Percentiles rank a stretch among this genome's conserved stretches.
phyloP scores from a whole-genome alignment of 148 eudicot genomes.

The Arbutus unedo region DNA sequence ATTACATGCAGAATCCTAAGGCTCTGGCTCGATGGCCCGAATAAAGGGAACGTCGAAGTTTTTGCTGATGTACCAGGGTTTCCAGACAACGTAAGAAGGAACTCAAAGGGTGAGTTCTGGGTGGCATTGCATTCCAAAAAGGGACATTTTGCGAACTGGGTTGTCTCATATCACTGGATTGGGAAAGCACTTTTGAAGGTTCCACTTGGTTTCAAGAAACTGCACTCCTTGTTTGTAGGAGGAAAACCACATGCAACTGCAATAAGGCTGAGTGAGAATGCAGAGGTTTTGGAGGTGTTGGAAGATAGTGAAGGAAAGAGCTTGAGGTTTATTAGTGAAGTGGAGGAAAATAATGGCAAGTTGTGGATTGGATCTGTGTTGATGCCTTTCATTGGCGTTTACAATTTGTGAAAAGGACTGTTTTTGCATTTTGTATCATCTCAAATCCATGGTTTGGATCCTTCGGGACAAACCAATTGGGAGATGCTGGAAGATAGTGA shows the following conservation, averaged over 20 bases:
- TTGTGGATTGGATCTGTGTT: constrained; percentile 73
- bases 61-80: constrained; percentile 63
- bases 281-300: constrained; percentile 43
- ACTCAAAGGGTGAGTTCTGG: constrained; percentile 65
- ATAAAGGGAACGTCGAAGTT: constrained; percentile 48
- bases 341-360: constrained; percentile 67
- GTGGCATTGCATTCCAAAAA: constrained; percentile 69
- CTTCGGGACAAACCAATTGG: constrained; percentile 38
- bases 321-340: constrained; percentile 64
- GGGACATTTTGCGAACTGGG: constrained; percentile 41
- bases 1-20: constrained; percentile 44
- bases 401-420: not conserved
- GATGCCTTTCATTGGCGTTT: constrained; percentile 58
- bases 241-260: constrained; percentile 56
- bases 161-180: constrained; percentile 46
- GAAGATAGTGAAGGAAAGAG: constrained; percentile 64
- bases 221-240: constrained; percentile 57
- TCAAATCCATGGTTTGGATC: constrained; percentile 55
- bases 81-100: constrained; percentile 60
- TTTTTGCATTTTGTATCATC: constrained; percentile 41
- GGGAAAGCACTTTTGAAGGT: constrained; percentile 44
- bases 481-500: constrained; percentile 54
- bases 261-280: constrained; percentile 47
- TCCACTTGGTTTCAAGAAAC: constrained; percentile 47
- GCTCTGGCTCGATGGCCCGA: constrained; percentile 66